These are phyloP conservation scores for Calonectria hongkongensis DNA, from an alignment of 2,329 filamentous ascomycete genomes.

Conservation along the genomic window DNA sequence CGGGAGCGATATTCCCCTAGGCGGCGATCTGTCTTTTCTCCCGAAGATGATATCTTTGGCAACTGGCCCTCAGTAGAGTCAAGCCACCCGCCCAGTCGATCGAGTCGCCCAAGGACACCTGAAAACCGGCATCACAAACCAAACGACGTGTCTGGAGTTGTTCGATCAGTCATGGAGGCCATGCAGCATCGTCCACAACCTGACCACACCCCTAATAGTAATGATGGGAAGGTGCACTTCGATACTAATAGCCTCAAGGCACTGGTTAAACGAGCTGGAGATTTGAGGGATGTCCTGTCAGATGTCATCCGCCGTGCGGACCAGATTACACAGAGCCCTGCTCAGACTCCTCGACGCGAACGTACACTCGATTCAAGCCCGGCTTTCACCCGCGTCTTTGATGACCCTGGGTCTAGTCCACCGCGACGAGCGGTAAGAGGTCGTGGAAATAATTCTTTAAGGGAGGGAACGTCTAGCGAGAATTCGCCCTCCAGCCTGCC, in stretches of 20 bases:
- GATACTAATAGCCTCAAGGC: conserved; percentile 82
- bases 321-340: conserved; percentile 74
- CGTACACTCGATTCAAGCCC: conserved; percentile 74
- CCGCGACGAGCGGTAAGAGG: conserved; percentile 70
- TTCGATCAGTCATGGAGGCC: conserved; percentile 78
- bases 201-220: conserved; percentile 56
- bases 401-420: conserved; percentile 75
- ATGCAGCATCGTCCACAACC: conserved; percentile 74
- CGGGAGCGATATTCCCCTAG: conserved; percentile 72
- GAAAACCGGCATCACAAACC: conserved; percentile 59
- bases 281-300: conserved; percentile 75
- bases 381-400: conserved; percentile 81
- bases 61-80: conserved; percentile 68
- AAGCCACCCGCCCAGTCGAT: conserved; percentile 57
- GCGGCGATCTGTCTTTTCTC: conserved; percentile 77
- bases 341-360: conserved; percentile 68
- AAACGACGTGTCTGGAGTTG: conserved; percentile 68
- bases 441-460: conserved; percentile 72
- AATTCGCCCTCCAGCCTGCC: conserved; percentile 70
- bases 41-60: conserved; percentile 80
- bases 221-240: conserved; percentile 74
- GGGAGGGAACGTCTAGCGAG: conserved; percentile 70
- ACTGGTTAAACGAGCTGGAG: conserved; percentile 77
- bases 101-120: conserved; percentile 65
- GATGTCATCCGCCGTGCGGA: conserved; percentile 77